Base-by-base conservation (phyloP, 129 eudicot genomes). In the Oenanthe sinensis region DNA sequence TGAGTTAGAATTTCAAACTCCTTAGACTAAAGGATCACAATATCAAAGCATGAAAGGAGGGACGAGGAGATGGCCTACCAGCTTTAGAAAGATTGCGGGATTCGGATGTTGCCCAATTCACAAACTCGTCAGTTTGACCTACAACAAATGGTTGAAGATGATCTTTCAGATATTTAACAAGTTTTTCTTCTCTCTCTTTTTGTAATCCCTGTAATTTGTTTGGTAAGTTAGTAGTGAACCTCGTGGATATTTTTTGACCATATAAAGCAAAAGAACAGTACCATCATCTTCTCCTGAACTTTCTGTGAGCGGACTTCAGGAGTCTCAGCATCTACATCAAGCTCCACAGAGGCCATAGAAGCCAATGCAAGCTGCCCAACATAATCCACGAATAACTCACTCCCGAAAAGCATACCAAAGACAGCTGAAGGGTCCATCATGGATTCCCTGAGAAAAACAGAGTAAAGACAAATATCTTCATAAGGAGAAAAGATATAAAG, bases 401-500 rank as follows among this genome's bases (percentile, higher is more conserved):
- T 93, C 77, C 97, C 98, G 74, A 93, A 91, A 36, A 89, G 85
- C 98, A 93, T 93, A 67, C 97, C 97, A 88, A 91, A 93, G 55
- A 91, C 93, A 79, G 94, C 81, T 63, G 98, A 86, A 72, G 98
- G 96, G 80, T 93, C 98, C 86, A 91, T 87, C 97, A 93, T 86
- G 74, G 87, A 76, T 58, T 93, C 97, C 80, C 98, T 93, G 78
- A 22, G 75, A 77, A 55, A 39, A 76, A 71, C 50, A 70, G 40
- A 79, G 37, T 10, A 55, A 44, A 65, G 37, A 72, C 4, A 24
- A 26, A 1, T 20, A 10, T 24, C 52, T 67, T 70, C 24, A 68
- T 30, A 6, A 76, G 42, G 30, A 28, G 49, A 47, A 76, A 71
- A 78, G 28, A n/a, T 60, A 39, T 4, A 39, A 39, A 39, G 42